These are phyloP conservation scores for Fremontodendron californicum DNA, from an alignment of 345 rosid genomes.

Conservation along the genomic window DNA sequence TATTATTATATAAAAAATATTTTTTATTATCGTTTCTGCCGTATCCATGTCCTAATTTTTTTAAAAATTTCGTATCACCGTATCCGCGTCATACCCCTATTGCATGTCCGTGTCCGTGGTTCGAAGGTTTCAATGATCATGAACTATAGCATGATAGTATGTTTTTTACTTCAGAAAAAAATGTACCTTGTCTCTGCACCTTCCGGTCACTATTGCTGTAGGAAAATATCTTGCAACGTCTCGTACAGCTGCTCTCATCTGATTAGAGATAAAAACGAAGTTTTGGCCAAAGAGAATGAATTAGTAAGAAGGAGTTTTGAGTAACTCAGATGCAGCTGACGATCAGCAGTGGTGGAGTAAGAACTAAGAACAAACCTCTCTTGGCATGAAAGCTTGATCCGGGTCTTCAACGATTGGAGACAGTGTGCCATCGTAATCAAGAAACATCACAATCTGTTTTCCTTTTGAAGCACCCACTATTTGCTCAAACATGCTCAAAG, in stretches of 20 bases:
- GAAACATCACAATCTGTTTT: no score
- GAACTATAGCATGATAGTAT: background rate
- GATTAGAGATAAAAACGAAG: background rate
- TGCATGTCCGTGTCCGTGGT: no score
- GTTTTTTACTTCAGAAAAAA: background rate
- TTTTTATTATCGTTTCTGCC: no score
- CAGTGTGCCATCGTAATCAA: no score
- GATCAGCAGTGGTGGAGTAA: background rate
- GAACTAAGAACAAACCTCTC: slow-evolving; percentile 45
- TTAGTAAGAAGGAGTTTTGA: background rate
- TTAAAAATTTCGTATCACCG: no score
- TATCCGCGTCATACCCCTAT: no score
- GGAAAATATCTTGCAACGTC: slow-evolving; percentile 67
- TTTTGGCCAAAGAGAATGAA: background rate
- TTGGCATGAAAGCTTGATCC: slow-evolving; percentile 81
- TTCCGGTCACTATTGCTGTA: slow-evolving; percentile 92
- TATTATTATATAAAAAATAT: no score
- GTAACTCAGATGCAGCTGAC: background rate
- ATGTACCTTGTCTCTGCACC: slow-evolving; percentile 91
- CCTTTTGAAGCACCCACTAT: no score
- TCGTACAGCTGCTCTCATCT: slow-evolving; percentile 82
- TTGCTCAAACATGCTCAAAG: no score
- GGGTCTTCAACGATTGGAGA: slow-evolving; percentile 92
- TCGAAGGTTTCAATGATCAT: no score
- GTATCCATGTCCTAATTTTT: no score